A percentile compares a stretch with the other conserved stretches of the same genome.
Evolutionary conservation across 2,329 filamentous ascomycete genomes (phyloP).

Genomic region (Pseudopithomyces maydicus): DNA sequence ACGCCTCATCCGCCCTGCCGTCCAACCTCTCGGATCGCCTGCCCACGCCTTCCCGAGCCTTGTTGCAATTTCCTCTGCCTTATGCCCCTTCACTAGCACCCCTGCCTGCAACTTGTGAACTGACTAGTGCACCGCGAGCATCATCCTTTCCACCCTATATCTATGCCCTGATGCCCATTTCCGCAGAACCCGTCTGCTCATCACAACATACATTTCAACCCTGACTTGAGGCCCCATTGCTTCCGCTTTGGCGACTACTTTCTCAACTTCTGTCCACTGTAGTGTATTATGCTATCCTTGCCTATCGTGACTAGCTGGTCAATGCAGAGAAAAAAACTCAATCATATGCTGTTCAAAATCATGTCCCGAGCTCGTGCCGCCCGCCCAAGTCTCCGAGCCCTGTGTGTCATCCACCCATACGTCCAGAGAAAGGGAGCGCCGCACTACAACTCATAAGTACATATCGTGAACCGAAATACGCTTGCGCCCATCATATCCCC

Average conservation of each 20-base stretch:
- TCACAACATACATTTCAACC: background rate
- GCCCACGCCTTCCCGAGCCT: background rate
- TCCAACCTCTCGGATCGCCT: slow-evolving; percentile 10
- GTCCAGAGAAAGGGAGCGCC: background rate
- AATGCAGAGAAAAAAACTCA: background rate
- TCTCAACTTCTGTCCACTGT: too few relatives aligned
- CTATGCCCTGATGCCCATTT: background rate
- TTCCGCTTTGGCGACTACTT: too few relatives aligned
- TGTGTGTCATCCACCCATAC: background rate
- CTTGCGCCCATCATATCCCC: slow-evolving; percentile 1
- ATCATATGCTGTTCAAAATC: background rate
- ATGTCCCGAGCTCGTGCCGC: background rate
- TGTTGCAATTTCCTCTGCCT: slow-evolving; percentile 1
- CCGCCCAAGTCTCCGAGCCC: background rate
- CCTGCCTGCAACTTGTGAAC: background rate
- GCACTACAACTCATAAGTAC: background rate
- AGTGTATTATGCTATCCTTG: too few relatives aligned
- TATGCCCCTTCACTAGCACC: background rate
- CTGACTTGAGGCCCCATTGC: background rate
- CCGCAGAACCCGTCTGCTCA: background rate
- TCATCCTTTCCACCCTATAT: background rate
- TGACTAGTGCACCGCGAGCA: background rate
- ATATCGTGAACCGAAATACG: background rate
- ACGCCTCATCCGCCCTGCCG: slow-evolving; percentile 18
- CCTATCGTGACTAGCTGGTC: too few relatives aligned